Evolutionary conservation across 495 filamentous ascomycete species (phyloP).

Genomic region (Penicillium alfredii): DNA sequence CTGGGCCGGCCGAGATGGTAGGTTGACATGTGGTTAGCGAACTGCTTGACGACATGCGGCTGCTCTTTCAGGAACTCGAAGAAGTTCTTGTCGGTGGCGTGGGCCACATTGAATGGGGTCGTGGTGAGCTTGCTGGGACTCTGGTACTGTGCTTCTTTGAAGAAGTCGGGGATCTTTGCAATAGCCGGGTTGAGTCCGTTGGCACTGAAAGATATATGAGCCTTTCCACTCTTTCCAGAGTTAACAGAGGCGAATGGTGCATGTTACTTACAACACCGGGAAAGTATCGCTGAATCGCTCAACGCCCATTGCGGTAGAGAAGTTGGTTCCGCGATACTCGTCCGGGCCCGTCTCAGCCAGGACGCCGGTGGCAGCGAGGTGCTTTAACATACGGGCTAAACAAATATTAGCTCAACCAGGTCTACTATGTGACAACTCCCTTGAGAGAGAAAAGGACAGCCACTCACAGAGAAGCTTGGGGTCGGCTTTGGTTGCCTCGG

Average conservation of each 20-base stretch:
- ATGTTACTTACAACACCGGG: constrained; percentile 18
- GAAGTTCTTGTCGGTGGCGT: constrained; percentile 4
- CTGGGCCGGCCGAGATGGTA: constrained; percentile 32
- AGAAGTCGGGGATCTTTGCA: constrained; percentile 7
- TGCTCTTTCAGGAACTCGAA: constrained; percentile 1
- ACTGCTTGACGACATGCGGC: constrained; percentile 12
- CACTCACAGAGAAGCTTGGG: constrained; percentile 15
- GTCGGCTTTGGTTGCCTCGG: constrained; percentile 17
- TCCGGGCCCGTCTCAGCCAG: constrained; percentile 34
- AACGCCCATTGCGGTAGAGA: constrained; percentile 31
- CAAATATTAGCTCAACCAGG: background rate
- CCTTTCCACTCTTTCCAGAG: no score
- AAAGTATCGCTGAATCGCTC: constrained; percentile 24
- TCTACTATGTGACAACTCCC: no score
- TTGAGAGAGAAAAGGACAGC: background rate
- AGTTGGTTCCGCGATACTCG: constrained; percentile 32
- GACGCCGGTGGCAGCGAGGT: constrained; percentile 41
- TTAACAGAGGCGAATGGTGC: no score
- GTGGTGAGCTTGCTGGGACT: constrained; percentile 12
- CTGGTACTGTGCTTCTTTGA: constrained; percentile 6
- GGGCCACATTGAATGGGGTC: constrained; percentile 7
- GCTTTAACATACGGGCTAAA: constrained; percentile 31
- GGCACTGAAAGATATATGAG: no score
- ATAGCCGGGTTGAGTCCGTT: no score
- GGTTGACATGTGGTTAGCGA: constrained; percentile 38